Conservation (phyloP, 768 basidiomycete species). For the Candolleomyces aberdarensis region DNA sequence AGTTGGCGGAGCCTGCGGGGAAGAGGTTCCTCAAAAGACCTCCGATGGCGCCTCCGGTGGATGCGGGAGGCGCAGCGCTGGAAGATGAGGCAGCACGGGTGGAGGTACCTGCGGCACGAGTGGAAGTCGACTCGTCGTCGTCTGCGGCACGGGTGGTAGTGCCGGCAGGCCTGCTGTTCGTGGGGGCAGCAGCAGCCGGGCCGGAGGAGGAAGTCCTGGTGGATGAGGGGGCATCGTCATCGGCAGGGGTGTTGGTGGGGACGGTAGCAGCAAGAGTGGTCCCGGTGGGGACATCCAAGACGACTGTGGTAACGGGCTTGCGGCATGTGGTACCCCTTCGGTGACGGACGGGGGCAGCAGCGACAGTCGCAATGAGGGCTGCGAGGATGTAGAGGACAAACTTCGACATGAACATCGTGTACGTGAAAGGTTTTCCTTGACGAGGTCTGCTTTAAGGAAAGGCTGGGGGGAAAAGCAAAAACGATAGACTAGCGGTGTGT, state of each 20-base stretch:
- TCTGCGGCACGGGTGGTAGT: background rate
- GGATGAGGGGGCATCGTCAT: too few relatives aligned
- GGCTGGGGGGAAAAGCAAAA: conserved; percentile 10
- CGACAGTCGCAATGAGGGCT: conserved; percentile 16
- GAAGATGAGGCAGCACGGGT: too few relatives aligned
- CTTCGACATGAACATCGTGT: conserved; percentile 23
- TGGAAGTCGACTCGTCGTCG: too few relatives aligned
- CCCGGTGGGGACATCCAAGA: background rate
- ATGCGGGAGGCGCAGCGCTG: too few relatives aligned
- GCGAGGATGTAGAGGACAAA: conserved; percentile 23
- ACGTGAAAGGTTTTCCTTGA: background rate
- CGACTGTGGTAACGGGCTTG: background rate
- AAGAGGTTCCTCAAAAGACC: conserved; percentile 35
- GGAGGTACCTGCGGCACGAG: too few relatives aligned
- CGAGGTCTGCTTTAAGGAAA: background rate
- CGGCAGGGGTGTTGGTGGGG: background rate
- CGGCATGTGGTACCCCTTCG: conserved; percentile 2
- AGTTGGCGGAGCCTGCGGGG: conserved; percentile 33
- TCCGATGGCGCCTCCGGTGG: background rate
- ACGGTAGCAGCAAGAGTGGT: background rate
- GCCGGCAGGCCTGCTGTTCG: conserved; percentile 3
- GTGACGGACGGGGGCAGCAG: conserved; percentile 17
- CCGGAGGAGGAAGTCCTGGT: background rate
- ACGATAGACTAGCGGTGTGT: background rate
- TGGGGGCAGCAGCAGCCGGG: conserved; percentile 4